Evolutionary conservation across 1,139 yeast genomes (phyloP).

Genomic region (Zygosaccharomyces pseudobailii): DNA sequence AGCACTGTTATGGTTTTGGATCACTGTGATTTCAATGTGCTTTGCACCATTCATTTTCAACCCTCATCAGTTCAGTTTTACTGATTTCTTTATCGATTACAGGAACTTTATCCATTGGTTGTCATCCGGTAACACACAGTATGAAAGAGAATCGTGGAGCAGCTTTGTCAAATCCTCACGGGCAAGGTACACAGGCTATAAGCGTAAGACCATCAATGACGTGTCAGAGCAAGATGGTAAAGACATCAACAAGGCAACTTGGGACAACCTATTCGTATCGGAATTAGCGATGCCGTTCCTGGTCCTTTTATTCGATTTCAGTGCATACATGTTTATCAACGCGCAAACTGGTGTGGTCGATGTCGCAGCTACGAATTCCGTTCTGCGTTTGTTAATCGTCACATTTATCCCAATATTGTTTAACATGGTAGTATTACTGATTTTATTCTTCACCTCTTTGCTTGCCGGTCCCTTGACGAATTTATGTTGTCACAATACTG

Average conservation of each 20-base stretch:
- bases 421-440: constrained; percentile 42
- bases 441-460: constrained; percentile 46
- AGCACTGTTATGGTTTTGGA: constrained; percentile 78
- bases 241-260: constrained; percentile 41
- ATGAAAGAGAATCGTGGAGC: constrained; percentile 57
- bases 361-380: constrained; percentile 48
- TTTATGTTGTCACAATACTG: constrained; percentile 37
- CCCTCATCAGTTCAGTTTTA: constrained; percentile 75
- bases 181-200: constrained; percentile 64
- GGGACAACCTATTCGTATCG: constrained; percentile 47
- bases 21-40: constrained; percentile 65
- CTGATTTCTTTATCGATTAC: constrained; percentile 71
- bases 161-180: constrained; percentile 49
- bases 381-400: constrained; percentile 48
- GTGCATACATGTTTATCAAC: constrained; percentile 66
- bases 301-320: constrained; percentile 40
- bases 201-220: constrained; percentile 39
- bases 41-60: constrained; percentile 78
- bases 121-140: constrained; percentile 53
- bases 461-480: constrained; percentile 43
- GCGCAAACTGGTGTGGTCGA: constrained; percentile 59
- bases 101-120: constrained; percentile 64
- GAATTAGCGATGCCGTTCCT: constrained; percentile 50
- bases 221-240: constrained; percentile 31
- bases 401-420: constrained; percentile 50